These are phyloP conservation scores for Lactarius akahatsu DNA, from an alignment of 768 basidiomycete genomes.

Conservation along the genomic window DNA sequence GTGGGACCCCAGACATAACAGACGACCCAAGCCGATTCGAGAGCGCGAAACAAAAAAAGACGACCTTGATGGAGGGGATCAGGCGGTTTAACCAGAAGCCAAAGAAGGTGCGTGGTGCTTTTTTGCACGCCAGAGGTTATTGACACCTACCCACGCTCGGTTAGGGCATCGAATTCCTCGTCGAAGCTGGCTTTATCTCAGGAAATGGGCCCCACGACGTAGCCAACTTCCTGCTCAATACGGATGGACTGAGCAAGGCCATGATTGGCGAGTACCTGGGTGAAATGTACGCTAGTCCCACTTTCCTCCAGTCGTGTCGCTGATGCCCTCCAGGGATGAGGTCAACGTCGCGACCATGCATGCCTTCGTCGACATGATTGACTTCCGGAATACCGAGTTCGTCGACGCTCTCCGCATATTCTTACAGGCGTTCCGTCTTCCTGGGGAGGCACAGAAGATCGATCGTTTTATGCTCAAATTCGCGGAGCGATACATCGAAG, in stretches of 20 bases:
- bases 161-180: slow-evolving; percentile 85
- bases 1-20: slow-evolving; percentile 71
- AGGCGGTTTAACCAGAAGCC: slow-evolving; percentile 99
- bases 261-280: slow-evolving; percentile 99
- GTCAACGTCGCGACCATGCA: slow-evolving; percentile 94
- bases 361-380: slow-evolving; percentile 90
- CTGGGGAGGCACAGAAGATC: slow-evolving; percentile 97
- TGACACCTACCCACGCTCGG: slow-evolving; percentile 6
- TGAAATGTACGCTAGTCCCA: slow-evolving; percentile 71
- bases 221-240: slow-evolving; percentile 79
- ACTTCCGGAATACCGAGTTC: slow-evolving; percentile 79
- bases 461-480: slow-evolving; percentile 99
- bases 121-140: background rate
- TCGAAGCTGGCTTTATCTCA: slow-evolving; percentile 85
- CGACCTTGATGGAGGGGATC: slow-evolving; percentile 89
- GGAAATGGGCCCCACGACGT: slow-evolving; percentile 71
- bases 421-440: slow-evolving; percentile 93
- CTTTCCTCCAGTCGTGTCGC: slow-evolving; percentile 5
- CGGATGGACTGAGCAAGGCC: slow-evolving; percentile 91
- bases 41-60: slow-evolving; percentile 95
- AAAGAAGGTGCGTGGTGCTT: slow-evolving; percentile 65
- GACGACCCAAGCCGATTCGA: slow-evolving; percentile 94
- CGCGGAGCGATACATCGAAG: slow-evolving; percentile 92
- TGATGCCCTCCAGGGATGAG: slow-evolving; percentile 60
- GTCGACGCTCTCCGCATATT: slow-evolving; percentile 88